Evolutionary conservation across 495 filamentous ascomycete genomes (phyloP), one percentile per base, ranked within the genome.

Genomic region (Annulohypoxylon stygium): DNA sequence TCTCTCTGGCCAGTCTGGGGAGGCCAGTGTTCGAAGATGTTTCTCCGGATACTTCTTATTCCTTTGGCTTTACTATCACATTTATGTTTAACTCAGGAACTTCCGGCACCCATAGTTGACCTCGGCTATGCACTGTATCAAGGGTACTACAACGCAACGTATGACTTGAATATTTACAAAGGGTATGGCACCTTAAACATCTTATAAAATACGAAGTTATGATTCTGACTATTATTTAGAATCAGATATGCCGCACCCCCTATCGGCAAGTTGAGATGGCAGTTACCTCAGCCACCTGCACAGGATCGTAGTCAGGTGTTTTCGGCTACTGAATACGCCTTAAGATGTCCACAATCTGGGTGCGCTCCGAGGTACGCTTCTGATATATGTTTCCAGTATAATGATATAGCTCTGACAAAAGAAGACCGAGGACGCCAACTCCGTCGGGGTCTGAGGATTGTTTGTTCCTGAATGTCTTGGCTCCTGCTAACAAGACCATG

Each of bases 391-490:
- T 30, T 62, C 36, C 45, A 8, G 7, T 10, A 11, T 18, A 7
- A 54, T 20, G 2, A 14, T 1, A 50, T 48, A 61, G 36, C 30
- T 53, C 67, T 78, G 41, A 73, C 34, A 14, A 30, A 23, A 41
- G 58, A 25, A 72, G 68, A n/a, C 6, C 45, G 16, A 20, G 14
- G 20, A 10, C 6, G 18, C 26, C 11, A 10, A 58, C 20, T 4
- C 70, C 75, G 4, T 67, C 75, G 8, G 75, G 72, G 9, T 74
- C 75, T 26, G 82, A 83, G 61, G 82, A 85, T 61, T 85, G 83
- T 30, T 80, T 86, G 2, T 85, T 82, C 60, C 62, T 86, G 16
- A 84, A 82, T 59, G 75, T 86, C 12, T 69, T 74, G 30, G 80
- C 81, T 9, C 84, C 84, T 0, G 54, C 78, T 8, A 78, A 78